Conservation (phyloP, 2,329 filamentous ascomycete species). For the Shiraia sp. region DNA sequence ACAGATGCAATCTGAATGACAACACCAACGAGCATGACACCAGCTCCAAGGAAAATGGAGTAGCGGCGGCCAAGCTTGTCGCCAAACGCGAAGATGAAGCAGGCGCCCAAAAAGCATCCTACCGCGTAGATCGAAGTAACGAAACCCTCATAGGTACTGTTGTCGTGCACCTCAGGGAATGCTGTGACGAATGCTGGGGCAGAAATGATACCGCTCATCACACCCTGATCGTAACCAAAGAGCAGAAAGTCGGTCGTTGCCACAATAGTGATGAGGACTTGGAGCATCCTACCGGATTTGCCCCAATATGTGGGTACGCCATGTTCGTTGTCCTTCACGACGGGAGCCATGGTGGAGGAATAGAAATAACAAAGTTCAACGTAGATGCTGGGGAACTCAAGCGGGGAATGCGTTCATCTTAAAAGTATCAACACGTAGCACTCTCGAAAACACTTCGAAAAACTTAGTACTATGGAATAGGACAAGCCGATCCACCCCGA, state of each 20-base stretch:
- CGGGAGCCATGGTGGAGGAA: conserved; percentile 25
- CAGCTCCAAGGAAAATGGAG: conserved; percentile 48
- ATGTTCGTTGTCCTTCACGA: conserved; percentile 25
- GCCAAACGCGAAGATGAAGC: conserved; percentile 44
- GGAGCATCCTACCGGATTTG: conserved; percentile 32
- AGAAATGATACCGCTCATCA: conserved; percentile 49
- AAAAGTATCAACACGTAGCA: conserved; percentile 25
- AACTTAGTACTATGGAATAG: conserved; percentile 13
- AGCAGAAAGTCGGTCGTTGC: conserved; percentile 53
- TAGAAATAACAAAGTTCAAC: conserved; percentile 22
- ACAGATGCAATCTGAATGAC: conserved; percentile 43
- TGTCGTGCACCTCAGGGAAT: conserved; percentile 43
- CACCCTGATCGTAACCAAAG: conserved; percentile 54
- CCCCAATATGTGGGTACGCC: conserved; percentile 37
- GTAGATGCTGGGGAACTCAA: conserved; percentile 23
- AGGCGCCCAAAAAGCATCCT: conserved; percentile 50
- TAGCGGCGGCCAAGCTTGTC: conserved; percentile 49
- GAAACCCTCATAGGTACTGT: conserved; percentile 48
- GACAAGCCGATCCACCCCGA: conserved; percentile 22
- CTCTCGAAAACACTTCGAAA: conserved; percentile 18
- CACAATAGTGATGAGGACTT: conserved; percentile 46
- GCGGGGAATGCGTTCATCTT: conserved; percentile 27
- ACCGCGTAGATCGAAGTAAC: conserved; percentile 57
- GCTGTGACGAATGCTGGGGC: conserved; percentile 37
- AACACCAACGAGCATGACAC: conserved; percentile 48